A percentile compares a stretch with the other conserved stretches of the same genome.
These are phyloP conservation scores for Coemansia guatemalensis DNA, from an alignment of 192 early-diverging fungal genomes.

Conservation along the genomic window DNA sequence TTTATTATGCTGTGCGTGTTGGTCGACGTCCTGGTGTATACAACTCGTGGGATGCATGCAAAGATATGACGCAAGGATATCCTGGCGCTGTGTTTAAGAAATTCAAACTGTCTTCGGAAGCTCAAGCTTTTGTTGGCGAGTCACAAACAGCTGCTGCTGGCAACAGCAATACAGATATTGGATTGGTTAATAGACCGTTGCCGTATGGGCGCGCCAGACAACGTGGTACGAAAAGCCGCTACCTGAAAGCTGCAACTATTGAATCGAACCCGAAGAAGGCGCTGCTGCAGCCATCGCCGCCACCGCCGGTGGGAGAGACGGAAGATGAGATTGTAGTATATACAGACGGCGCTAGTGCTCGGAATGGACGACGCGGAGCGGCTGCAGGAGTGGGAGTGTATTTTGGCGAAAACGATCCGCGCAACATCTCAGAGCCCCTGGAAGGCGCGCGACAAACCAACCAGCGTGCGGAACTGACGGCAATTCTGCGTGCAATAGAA, in stretches of 20 bases:
- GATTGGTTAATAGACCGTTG: too few species aligned
- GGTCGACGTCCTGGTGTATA: conserved; percentile 32
- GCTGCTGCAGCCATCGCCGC: background rate
- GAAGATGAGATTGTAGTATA: conserved; percentile 56
- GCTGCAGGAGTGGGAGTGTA: conserved; percentile 85
- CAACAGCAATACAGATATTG: background rate
- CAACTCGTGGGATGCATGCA: conserved; percentile 61
- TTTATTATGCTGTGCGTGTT: conserved; percentile 40
- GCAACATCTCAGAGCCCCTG: conserved; percentile 63
- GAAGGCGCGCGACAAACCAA: conserved; percentile 62
- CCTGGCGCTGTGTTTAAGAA: conserved; percentile 62
- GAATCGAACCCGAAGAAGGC: background rate
- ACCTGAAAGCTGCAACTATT: too few species aligned
- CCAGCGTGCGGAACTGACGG: conserved; percentile 72
- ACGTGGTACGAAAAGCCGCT: too few species aligned
- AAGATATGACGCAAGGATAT: conserved; percentile 55
- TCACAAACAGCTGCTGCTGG: background rate
- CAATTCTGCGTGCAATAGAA: conserved; percentile 58
- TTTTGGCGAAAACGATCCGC: conserved; percentile 69
- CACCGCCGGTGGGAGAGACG: conserved; percentile 7
- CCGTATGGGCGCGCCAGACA: too few species aligned
- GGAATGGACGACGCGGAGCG: conserved; percentile 67
- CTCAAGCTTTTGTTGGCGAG: conserved; percentile 52
- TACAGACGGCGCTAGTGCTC: conserved; percentile 78
- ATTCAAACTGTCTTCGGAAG: conserved; percentile 59